Evolutionary conservation across 2,329 filamentous ascomycete species (phyloP).

Genomic region (Lecanicillium sp.): DNA sequence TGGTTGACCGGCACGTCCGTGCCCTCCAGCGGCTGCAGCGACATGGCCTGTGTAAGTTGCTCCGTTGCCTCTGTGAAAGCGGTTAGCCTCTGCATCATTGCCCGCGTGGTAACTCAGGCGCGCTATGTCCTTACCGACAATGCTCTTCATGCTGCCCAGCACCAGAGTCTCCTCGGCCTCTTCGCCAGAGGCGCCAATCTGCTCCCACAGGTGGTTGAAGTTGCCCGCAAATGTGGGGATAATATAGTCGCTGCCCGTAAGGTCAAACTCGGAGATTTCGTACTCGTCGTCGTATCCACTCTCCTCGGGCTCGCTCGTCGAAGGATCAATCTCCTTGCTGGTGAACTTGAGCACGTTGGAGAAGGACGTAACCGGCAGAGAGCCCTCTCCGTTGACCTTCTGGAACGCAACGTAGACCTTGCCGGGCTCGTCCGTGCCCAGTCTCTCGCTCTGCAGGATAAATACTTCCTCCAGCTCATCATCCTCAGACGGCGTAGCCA

Average conservation of each 20-base stretch:
- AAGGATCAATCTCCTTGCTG: slow-evolving; percentile 94
- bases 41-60: slow-evolving; percentile 76
- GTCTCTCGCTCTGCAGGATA: slow-evolving; percentile 79
- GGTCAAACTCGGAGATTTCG: slow-evolving; percentile 86
- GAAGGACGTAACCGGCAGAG: slow-evolving; percentile 75
- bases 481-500: slow-evolving; percentile 71
- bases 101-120: not conserved
- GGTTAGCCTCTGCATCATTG: slow-evolving; percentile 13
- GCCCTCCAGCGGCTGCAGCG: slow-evolving; percentile 87
- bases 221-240: slow-evolving; percentile 88
- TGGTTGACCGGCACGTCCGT: slow-evolving; percentile 84
- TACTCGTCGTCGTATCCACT: slow-evolving; percentile 96
- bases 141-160: slow-evolving; percentile 80
- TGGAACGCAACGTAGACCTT: slow-evolving; percentile 94
- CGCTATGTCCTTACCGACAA: slow-evolving; percentile 61
- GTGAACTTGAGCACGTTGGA: slow-evolving; percentile 95
- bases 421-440: slow-evolving; percentile 78
- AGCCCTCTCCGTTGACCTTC: slow-evolving; percentile 66
- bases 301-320: slow-evolving; percentile 87
- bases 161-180: slow-evolving; percentile 88
- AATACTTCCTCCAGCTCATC: slow-evolving; percentile 87
- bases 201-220: slow-evolving; percentile 94
- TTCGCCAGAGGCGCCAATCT: slow-evolving; percentile 80
- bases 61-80: slow-evolving; percentile 72
- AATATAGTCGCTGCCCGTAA: slow-evolving; percentile 88